phyloP scores from a whole-genome alignment of 352 stramenopile genomes.

The Bremia lactucae region DNA sequence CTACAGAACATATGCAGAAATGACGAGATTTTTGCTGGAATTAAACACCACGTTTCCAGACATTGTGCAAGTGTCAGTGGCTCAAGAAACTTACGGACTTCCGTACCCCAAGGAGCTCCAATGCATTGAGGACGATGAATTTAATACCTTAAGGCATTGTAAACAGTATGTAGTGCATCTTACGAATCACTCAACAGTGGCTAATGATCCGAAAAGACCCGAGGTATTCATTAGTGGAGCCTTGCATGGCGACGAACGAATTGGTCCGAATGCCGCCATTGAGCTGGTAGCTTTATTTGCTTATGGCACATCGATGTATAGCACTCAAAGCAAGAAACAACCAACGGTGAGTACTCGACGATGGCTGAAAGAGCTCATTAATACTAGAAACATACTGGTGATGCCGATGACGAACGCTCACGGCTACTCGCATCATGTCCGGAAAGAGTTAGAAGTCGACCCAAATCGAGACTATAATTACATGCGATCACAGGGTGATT shows the following conservation, averaged over 20 bases:
- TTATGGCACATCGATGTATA: slow-evolving; percentile 39
- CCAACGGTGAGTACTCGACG: slow-evolving; percentile 39
- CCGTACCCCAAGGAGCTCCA: slow-evolving; percentile 56
- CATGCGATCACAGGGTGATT: slow-evolving; percentile 72
- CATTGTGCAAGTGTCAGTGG: slow-evolving; percentile 66
- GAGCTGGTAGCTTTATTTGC: slow-evolving; percentile 84
- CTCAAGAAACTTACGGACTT: slow-evolving; percentile 75
- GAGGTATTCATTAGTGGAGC: slow-evolving; percentile 94
- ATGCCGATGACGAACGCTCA: slow-evolving; percentile 92
- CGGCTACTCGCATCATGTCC: slow-evolving; percentile 80
- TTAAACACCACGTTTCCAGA: slow-evolving; percentile 71
- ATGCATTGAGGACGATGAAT: slow-evolving; percentile 44
- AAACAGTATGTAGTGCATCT: slow-evolving; percentile 83
- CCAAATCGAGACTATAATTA: slow-evolving; percentile 99
- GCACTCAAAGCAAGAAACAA: slow-evolving; percentile 10
- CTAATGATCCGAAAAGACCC: slow-evolving; percentile 56
- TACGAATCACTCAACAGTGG: slow-evolving; percentile 80
- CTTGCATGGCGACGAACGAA: slow-evolving; percentile 94
- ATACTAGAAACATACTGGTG: slow-evolving; percentile 72
- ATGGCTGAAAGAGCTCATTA: slow-evolving; percentile 75
- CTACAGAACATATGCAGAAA: slow-evolving; percentile 71
- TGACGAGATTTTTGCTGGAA: slow-evolving; percentile 44
- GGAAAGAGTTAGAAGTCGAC: slow-evolving; percentile 86
- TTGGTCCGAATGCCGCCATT: slow-evolving; percentile 86
- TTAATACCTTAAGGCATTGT: slow-evolving; percentile 30